Conservation (phyloP, 2,329 filamentous ascomycete genomes). For the Aspergillus sclerotialis region DNA sequence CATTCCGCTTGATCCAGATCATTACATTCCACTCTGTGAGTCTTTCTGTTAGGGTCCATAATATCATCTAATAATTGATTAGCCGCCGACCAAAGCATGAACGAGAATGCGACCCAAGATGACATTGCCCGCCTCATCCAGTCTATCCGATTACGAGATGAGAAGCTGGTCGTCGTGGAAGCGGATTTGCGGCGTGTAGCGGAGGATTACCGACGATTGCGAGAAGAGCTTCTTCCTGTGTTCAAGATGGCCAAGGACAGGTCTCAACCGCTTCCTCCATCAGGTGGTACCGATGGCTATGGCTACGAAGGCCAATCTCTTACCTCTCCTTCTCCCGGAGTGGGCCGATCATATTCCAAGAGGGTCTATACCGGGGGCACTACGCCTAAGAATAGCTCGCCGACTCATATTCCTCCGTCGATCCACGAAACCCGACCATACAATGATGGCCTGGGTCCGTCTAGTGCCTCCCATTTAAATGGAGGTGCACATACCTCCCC, state of each 20-base stretch:
- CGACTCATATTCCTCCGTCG: conserved; percentile 60
- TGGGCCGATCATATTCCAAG: conserved; percentile 70
- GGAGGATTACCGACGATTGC: conserved; percentile 79
- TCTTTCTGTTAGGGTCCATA: conserved; percentile 14
- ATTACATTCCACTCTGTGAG: conserved; percentile 89
- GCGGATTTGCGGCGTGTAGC: conserved; percentile 74
- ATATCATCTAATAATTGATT: conserved; percentile 13
- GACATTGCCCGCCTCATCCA: conserved; percentile 89
- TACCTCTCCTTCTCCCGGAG: conserved; percentile 39
- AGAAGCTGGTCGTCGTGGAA: conserved; percentile 78
- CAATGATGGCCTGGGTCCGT: conserved; percentile 54
- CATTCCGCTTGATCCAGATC: conserved; percentile 81
- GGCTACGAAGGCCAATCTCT: conserved; percentile 36
- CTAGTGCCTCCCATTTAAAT: conserved; percentile 65
- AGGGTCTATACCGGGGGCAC: conserved; percentile 62
- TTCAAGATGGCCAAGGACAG: conserved; percentile 87
- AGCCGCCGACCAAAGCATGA: conserved; percentile 88
- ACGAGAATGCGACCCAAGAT: conserved; percentile 81
- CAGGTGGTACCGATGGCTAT: conserved; percentile 13
- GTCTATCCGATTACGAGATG: conserved; percentile 81
- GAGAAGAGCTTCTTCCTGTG: conserved; percentile 86
- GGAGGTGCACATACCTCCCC: conserved; percentile 50
- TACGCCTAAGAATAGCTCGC: conserved; percentile 69
- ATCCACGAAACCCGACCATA: conserved; percentile 61
- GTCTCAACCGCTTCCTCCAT: conserved; percentile 71